phyloP scores from a whole-genome alignment of 2,329 filamentous ascomycete species.

The Xylaria polymorpha region DNA sequence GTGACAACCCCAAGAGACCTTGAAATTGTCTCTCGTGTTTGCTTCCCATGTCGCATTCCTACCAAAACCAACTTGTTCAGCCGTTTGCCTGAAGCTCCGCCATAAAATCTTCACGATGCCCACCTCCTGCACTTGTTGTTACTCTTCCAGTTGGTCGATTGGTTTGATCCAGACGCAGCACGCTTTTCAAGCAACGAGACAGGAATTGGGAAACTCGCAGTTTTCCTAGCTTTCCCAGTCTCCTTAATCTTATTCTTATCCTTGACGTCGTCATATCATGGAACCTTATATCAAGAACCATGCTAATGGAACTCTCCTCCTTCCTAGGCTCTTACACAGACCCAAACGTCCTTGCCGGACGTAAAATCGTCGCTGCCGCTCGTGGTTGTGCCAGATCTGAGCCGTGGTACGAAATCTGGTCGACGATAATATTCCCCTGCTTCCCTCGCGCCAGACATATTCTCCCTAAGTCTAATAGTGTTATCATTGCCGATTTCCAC shows the following conservation, averaged over 20 bases:
- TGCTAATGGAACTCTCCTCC: conserved; percentile 48
- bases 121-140: conserved; percentile 19
- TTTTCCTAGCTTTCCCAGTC: neutral
- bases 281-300: conserved; percentile 45
- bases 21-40: conserved; percentile 41
- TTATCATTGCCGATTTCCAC: conserved; percentile 42
- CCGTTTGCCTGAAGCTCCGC: conserved; percentile 35
- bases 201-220: neutral
- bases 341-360: conserved; percentile 42
- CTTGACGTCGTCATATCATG: conserved; percentile 41
- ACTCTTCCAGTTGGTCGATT: conserved; percentile 25
- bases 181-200: conserved; percentile 18
- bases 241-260: conserved; percentile 2
- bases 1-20: conserved; percentile 47
- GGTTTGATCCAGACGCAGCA: conserved; percentile 20
- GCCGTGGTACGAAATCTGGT: conserved; percentile 47
- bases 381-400: conserved; percentile 32
- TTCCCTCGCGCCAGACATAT: conserved; percentile 43
- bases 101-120: conserved; percentile 43
- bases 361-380: conserved; percentile 37
- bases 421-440: conserved; percentile 47
- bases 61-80: conserved; percentile 11
- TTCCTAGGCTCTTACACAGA: conserved; percentile 47
- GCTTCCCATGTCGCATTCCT: conserved; percentile 43
- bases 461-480: conserved; percentile 46